These are phyloP conservation scores for Salix caprea DNA, from an alignment of 345 rosid species.

Conservation along the genomic window DNA sequence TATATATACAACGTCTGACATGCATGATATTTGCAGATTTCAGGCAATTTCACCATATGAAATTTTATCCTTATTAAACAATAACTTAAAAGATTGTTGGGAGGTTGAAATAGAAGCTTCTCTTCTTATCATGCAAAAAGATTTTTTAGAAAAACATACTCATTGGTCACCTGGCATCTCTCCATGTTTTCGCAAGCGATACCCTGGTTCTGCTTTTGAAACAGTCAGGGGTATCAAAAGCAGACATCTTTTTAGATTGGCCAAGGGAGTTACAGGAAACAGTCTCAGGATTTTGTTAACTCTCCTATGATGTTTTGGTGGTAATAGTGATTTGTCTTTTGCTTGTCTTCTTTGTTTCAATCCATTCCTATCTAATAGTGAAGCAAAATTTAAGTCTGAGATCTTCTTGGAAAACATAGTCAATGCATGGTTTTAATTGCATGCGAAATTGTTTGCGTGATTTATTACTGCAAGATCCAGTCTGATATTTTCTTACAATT, in stretches of 20 bases:
- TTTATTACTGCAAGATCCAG: neutral
- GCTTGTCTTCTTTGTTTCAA: neutral
- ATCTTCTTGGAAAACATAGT: neutral
- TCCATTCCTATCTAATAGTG: neutral
- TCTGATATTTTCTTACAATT: constrained; percentile 11
- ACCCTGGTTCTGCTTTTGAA: neutral
- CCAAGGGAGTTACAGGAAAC: neutral
- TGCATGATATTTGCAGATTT: neutral
- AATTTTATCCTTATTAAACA: neutral
- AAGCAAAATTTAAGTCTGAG: neutral
- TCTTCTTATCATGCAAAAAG: neutral
- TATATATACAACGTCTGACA: neutral
- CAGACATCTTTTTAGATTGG: neutral
- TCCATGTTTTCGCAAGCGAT: neutral
- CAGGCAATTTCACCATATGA: neutral
- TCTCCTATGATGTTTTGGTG: neutral
- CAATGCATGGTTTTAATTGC: neutral
- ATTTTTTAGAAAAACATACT: neutral
- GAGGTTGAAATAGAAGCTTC: neutral
- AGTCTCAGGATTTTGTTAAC: neutral
- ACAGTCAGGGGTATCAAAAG: neutral
- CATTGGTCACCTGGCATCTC: neutral
- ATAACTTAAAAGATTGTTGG: neutral
- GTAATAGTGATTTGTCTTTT: neutral
- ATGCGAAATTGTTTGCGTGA: neutral